Base-by-base conservation (phyloP, 441 rosid genomes). In the Eutrema salsugineum region DNA sequence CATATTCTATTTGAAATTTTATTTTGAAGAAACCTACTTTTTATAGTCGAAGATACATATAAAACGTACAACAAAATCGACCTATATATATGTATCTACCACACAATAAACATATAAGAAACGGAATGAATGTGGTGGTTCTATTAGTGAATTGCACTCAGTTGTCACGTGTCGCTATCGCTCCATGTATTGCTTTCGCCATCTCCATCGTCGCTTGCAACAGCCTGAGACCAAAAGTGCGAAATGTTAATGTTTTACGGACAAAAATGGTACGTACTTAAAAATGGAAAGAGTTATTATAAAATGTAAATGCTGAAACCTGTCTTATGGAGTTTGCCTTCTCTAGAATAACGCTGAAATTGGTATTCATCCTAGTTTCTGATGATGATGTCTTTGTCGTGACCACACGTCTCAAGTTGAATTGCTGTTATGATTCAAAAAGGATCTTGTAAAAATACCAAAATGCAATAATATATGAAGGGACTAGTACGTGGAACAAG, bases 321-420 rank as follows among this genome's bases (percentile, higher is more conserved):
- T 89, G 96, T 75, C 97, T 83, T 65, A 94, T 94, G 12, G 96
- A 93, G 78, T 76, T 89, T 68, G 98, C 97, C 72, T 94, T 94
- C 88, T 89, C 81, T 77, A 94, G 61, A 55, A 91, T 91, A 57
- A 87, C 87, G 11, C 87, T 82, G 70, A 91, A 83, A 59, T 85
- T 85, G 72, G 76, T 73, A 55, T 80, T 88, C 56, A 84, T 67
- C 5, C 78, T 48, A 22, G 82, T 69, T 49, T 78, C 83, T 11
- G 86, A 28, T 66, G 66, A 66, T 73, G 60, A 22, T 22, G 85
- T 16, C 51, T 71, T 69, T 11, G 77, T 58, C 8, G 86, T 82
- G 67, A 79, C 84, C 32, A 73, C 78, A 39, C 77, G 88, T 68
- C 97, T 80, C 74, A 94, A 79, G 72, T 75, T 83, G 83, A 89